A percentile compares a stretch with the other conserved stretches of the same genome.
These are phyloP conservation scores for Trichophyton equinum DNA, from an alignment of 2,329 filamentous ascomycete species.

Conservation along the genomic window DNA sequence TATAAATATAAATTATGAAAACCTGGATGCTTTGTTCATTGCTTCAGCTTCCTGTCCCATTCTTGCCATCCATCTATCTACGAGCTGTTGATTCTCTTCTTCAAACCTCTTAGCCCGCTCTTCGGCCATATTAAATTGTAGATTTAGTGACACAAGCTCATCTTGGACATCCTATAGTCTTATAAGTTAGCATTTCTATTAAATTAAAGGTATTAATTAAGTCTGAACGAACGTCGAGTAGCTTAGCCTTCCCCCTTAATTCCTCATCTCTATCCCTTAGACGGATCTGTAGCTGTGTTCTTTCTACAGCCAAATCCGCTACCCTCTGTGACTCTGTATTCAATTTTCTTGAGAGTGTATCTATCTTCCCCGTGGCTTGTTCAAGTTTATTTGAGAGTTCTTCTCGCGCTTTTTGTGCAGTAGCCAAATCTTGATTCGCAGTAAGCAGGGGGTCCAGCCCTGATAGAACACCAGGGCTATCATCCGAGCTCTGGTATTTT, in stretches of 20 bases:
- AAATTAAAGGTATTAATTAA: neutral
- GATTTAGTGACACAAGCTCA: constrained; percentile 74
- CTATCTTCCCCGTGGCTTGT: constrained; percentile 50
- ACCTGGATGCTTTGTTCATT: constrained; percentile 56
- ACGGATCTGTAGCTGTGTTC: constrained; percentile 49
- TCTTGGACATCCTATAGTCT: constrained; percentile 63
- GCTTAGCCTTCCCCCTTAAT: constrained; percentile 65
- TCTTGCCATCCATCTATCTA: constrained; percentile 80
- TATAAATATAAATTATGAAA: constrained; percentile 23
- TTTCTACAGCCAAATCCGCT: constrained; percentile 49
- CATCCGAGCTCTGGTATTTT: neutral
- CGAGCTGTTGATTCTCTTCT: constrained; percentile 75
- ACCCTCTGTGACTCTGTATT: constrained; percentile 51
- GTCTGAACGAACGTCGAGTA: constrained; percentile 52
- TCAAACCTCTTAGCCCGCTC: constrained; percentile 59
- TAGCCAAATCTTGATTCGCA: constrained; percentile 54
- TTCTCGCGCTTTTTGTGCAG: constrained; percentile 62
- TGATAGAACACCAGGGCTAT: constrained; percentile 14
- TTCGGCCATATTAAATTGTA: constrained; percentile 79
- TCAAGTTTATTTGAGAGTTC: constrained; percentile 54
- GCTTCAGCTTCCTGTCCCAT: constrained; percentile 77
- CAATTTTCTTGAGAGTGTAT: constrained; percentile 47
- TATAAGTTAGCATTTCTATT: neutral
- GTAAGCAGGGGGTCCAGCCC: constrained; percentile 20
- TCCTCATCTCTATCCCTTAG: constrained; percentile 77